These are phyloP conservation scores for Skeletonema potamos DNA, from an alignment of 108 stramenopile species.

Conservation along the genomic window DNA sequence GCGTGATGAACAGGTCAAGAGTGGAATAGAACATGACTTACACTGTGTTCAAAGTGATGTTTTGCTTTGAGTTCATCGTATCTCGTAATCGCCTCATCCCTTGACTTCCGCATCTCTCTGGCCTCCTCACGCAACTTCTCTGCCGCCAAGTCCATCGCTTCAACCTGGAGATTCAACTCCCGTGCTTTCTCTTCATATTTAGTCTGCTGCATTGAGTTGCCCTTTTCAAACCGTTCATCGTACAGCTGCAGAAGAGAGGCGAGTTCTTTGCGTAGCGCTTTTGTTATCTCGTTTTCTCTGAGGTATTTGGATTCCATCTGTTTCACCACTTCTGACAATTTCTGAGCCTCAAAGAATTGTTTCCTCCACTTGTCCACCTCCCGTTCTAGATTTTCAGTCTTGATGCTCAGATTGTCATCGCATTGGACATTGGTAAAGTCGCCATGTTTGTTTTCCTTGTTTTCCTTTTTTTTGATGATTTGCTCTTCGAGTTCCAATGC, in stretches of 20 bases:
- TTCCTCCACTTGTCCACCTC: slow-evolving; percentile 34
- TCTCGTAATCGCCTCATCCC: slow-evolving; percentile 16
- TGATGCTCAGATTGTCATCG: slow-evolving; percentile 6
- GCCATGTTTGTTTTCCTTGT: background rate
- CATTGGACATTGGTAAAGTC: background rate
- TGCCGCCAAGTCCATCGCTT: slow-evolving; percentile 10
- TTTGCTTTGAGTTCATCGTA: slow-evolving; percentile 16
- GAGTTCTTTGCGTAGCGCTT: slow-evolving; percentile 14
- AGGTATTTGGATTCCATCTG: slow-evolving; percentile 6
- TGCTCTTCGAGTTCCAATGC: slow-evolving; percentile 17
- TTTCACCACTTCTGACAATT: slow-evolving; percentile 6
- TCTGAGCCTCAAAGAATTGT: slow-evolving; percentile 11
- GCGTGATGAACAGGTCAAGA: background rate
- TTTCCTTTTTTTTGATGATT: background rate
- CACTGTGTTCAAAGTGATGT: slow-evolving; percentile 15
- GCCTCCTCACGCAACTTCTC: slow-evolving; percentile 16
- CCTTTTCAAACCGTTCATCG: slow-evolving; percentile 2
- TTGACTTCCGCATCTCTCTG: slow-evolving; percentile 20
- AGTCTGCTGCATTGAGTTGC: background rate
- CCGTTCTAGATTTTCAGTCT: slow-evolving; percentile 7
- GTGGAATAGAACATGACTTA: slow-evolving; percentile 1
- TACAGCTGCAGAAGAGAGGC: slow-evolving; percentile 16
- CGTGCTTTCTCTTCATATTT: slow-evolving; percentile 10
- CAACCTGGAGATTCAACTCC: slow-evolving; percentile 24
- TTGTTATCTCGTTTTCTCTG: slow-evolving; percentile 2